A percentile compares a stretch with the other conserved stretches of the same genome.
Evolutionary conservation across 2,329 filamentous ascomycete species (phyloP).

Genomic region (Ceratocystis papillata): DNA sequence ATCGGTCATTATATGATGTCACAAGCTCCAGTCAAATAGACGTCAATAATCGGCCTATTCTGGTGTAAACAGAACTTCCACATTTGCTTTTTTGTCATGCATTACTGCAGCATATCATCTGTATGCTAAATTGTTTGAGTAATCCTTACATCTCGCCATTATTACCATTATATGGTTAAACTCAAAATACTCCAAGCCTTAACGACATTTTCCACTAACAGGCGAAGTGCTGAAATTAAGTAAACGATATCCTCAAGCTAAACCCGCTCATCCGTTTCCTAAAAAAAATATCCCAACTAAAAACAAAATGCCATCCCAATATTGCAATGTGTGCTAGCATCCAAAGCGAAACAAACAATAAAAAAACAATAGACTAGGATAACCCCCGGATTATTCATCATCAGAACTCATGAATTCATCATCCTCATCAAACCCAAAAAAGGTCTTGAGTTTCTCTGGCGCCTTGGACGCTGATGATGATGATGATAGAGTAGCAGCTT

Average conservation of each 20-base stretch:
- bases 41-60: no score
- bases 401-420: conserved; percentile 63
- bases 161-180: not conserved
- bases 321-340: conserved; percentile 4
- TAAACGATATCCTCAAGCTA: not conserved
- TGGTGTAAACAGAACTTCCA: no score
- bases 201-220: not conserved
- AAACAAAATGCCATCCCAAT: conserved; percentile 1
- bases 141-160: not conserved
- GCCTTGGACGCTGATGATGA: conserved; percentile 29
- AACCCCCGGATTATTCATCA: conserved; percentile 31
- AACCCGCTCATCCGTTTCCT: conserved; percentile 8
- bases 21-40: no score
- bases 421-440: conserved; percentile 71
- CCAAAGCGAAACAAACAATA: not conserved
- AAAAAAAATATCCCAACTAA: not conserved
- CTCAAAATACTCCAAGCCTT: not conserved
- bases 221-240: conserved; percentile 1
- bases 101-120: not conserved
- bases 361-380: not conserved
- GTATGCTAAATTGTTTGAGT: not conserved
- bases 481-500: not conserved
- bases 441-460: conserved; percentile 38
- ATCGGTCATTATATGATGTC: no score
- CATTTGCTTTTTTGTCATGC: not conserved